Conservation (phyloP, 164 flowering plant species). For the Vitis vinifera region ASM3070453v1 NC_081821.1:7982001-7982500, state of each 20-base stretch:
- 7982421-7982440: slow-evolving; percentile 1
- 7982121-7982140: slow-evolving; percentile 60
- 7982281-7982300: background rate
- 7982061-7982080: background rate
- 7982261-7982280: too few relatives aligned
- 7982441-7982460: background rate
- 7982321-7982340: slow-evolving; percentile 64
- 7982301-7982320: background rate
- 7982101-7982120: background rate
- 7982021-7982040: background rate
- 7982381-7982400: slow-evolving; percentile 52
- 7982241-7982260: slow-evolving; percentile 2
- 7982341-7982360: slow-evolving; percentile 91
- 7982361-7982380: slow-evolving; percentile 92
- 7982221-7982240: slow-evolving; percentile 22
- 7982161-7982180: slow-evolving; percentile 62
- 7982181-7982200: slow-evolving; percentile 86
- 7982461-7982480: background rate
- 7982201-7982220: slow-evolving; percentile 91
- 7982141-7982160: slow-evolving; percentile 47
- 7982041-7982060: background rate
- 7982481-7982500: background rate
- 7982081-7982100: background rate
- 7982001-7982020: background rate
- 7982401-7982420: slow-evolving; percentile 22